phyloP scores from a whole-genome alignment of 805 yeast species.

The Schwanniomyces vanrijiae region DNA sequence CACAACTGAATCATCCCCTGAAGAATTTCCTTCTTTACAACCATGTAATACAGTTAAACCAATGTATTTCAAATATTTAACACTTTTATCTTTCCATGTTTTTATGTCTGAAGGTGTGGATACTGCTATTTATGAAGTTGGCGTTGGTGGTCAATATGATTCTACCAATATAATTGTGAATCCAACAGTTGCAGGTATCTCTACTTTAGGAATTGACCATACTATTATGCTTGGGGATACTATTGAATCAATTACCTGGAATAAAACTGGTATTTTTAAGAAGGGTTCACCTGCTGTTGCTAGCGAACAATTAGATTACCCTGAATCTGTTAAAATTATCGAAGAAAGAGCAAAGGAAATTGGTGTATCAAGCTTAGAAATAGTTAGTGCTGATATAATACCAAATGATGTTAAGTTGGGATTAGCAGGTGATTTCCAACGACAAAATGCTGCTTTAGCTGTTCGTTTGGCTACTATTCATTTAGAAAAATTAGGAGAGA shows the following conservation, averaged over 20 bases:
- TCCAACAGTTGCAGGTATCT: slow-evolving; percentile 84
- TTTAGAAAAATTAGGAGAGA: slow-evolving; percentile 46
- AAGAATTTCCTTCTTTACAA: slow-evolving; percentile 59
- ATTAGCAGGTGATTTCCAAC: slow-evolving; percentile 82
- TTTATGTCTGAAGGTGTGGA: slow-evolving; percentile 88
- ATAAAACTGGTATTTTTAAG: slow-evolving; percentile 92
- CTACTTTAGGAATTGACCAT: slow-evolving; percentile 91
- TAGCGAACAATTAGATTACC: slow-evolving; percentile 50
- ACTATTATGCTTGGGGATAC: slow-evolving; percentile 84
- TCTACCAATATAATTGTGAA: slow-evolving; percentile 84
- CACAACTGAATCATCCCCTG: slow-evolving; percentile 51
- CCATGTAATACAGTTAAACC: slow-evolving; percentile 77
- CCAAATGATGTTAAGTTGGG: slow-evolving; percentile 56
- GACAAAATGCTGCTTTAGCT: slow-evolving; percentile 84
- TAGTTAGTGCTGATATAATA: slow-evolving; percentile 45
- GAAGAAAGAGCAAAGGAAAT: slow-evolving; percentile 69
- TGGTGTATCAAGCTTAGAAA: slow-evolving; percentile 40
- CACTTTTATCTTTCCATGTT: slow-evolving; percentile 86
- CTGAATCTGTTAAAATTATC: slow-evolving; percentile 56
- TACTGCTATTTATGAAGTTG: slow-evolving; percentile 94
- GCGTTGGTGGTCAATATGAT: slow-evolving; percentile 97
- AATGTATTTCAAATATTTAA: slow-evolving; percentile 88
- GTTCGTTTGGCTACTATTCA: slow-evolving; percentile 65
- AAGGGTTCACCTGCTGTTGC: slow-evolving; percentile 65
- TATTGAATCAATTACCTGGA: slow-evolving; percentile 89